Conservation (phyloP, 257 asterid genomes). For the Solanum phureja region DNA sequence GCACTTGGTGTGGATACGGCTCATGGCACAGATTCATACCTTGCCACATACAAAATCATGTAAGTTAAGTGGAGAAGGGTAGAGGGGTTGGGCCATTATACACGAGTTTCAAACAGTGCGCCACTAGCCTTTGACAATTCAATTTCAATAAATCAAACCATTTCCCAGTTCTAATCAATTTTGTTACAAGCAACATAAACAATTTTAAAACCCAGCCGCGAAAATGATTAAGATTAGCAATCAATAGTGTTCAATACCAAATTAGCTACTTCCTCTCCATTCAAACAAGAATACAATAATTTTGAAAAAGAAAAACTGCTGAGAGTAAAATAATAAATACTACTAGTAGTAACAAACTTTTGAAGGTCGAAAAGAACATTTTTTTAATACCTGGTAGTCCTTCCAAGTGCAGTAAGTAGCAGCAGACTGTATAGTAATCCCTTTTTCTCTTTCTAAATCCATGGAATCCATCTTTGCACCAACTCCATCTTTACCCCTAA, state of each 20-base stretch:
- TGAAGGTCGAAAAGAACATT: neutral
- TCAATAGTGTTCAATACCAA: neutral
- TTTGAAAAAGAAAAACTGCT: neutral
- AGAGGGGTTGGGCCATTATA: neutral
- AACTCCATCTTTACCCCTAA: conserved; percentile 91
- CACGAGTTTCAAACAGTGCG: neutral
- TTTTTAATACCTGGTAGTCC: conserved; percentile 59
- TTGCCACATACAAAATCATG: neutral
- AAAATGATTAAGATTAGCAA: neutral
- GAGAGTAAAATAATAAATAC: neutral
- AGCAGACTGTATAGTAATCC: conserved; percentile 95
- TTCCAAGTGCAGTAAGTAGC: conserved; percentile 96
- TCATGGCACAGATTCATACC: neutral
- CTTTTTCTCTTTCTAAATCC: conserved; percentile 99
- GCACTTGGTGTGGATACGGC: neutral
- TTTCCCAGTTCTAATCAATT: neutral
- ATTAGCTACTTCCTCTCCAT: neutral
- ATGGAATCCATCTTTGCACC: conserved; percentile 99
- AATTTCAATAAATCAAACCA: neutral
- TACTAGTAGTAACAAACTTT: neutral
- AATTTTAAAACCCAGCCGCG: neutral
- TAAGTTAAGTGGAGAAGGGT: neutral
- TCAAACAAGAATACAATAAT: neutral
- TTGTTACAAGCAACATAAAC: neutral
- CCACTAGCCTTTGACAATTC: neutral